phyloP scores from a whole-genome alignment of 805 yeast genomes.

The Helenozyma baotianmanensis region DNA sequence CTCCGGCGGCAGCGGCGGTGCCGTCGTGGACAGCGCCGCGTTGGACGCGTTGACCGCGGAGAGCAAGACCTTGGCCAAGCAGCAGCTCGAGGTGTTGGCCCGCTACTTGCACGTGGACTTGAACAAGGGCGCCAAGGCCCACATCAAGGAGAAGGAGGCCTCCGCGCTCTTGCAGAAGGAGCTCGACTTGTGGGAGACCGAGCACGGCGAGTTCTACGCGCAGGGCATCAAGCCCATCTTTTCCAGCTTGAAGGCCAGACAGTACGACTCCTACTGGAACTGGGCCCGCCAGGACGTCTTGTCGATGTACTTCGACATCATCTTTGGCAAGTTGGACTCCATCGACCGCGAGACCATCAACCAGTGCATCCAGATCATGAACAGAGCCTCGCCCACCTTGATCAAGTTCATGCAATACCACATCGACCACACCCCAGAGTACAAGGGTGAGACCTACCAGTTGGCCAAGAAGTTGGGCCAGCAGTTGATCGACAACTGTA shows the following conservation, averaged over 20 bases:
- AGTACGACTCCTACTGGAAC: conserved; percentile 97
- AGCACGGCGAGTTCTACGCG: conserved; percentile 88
- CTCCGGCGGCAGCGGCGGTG: conserved; percentile 67
- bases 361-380: conserved; percentile 96
- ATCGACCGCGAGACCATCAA: conserved; percentile 95
- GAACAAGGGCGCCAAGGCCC: conserved; percentile 83
- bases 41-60: conserved; percentile 76
- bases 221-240: conserved; percentile 87
- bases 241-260: conserved; percentile 89
- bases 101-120: conserved; percentile 91
- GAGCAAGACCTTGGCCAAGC: conserved; percentile 64
- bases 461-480: conserved; percentile 87
- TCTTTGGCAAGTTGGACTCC: conserved; percentile 85
- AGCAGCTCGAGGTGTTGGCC: conserved; percentile 86
- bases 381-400: conserved; percentile 89
- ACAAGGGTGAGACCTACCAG: conserved; percentile 87
- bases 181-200: conserved; percentile 82
- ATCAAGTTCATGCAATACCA: conserved; percentile 95
- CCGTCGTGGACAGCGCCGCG: conserved; percentile 92
- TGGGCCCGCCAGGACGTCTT: conserved; percentile 99
- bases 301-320: conserved; percentile 90
- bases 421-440: conserved; percentile 75
- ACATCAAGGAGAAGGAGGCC: conserved; percentile 79
- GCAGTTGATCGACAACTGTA: conserved; percentile 93
- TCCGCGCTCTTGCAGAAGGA: conserved; percentile 79